Percentiles rank a stretch among this genome's conserved stretches.
Evolutionary conservation across 345 rosid genomes (phyloP).

Genomic region (Turnera subulata): DNA sequence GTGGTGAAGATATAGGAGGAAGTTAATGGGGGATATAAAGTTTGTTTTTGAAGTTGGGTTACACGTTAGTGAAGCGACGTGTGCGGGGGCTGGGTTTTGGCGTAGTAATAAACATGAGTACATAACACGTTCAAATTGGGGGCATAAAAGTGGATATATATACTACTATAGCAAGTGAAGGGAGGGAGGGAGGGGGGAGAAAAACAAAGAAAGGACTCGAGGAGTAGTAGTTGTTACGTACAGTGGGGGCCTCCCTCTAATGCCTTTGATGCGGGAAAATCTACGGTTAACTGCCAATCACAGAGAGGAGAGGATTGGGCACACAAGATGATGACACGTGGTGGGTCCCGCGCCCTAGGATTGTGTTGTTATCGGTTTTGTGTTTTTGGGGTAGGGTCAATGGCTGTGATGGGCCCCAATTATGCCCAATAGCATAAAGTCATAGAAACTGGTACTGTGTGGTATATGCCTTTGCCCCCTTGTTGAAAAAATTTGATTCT

Average conservation of each 20-base stretch:
- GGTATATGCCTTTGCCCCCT: too few species aligned
- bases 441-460: too few species aligned
- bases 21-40: too few species aligned
- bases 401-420: slow-evolving; percentile 13
- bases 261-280: slow-evolving; percentile 6
- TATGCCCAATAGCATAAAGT: slow-evolving; percentile 10
- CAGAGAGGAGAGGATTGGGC: background rate
- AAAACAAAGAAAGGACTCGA: background rate
- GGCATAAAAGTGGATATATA: background rate
- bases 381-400: slow-evolving; percentile 24
- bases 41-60: background rate
- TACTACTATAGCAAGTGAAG: too few species aligned
- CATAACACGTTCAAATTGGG: background rate
- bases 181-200: too few species aligned
- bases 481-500: too few species aligned
- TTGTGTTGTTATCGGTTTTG: slow-evolving; percentile 14
- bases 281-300: slow-evolving; percentile 25
- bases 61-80: background rate
- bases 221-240: background rate
- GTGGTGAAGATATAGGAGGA: too few species aligned
- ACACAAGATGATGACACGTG: slow-evolving; percentile 27
- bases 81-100: background rate
- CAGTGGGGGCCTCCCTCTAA: background rate
- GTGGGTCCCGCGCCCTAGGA: slow-evolving; percentile 24
- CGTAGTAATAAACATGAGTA: background rate